Evolutionary conservation across 495 filamentous ascomycete species (phyloP), one percentile per base, ranked within the genome.

Genomic region (Penicillium desertorum): DNA sequence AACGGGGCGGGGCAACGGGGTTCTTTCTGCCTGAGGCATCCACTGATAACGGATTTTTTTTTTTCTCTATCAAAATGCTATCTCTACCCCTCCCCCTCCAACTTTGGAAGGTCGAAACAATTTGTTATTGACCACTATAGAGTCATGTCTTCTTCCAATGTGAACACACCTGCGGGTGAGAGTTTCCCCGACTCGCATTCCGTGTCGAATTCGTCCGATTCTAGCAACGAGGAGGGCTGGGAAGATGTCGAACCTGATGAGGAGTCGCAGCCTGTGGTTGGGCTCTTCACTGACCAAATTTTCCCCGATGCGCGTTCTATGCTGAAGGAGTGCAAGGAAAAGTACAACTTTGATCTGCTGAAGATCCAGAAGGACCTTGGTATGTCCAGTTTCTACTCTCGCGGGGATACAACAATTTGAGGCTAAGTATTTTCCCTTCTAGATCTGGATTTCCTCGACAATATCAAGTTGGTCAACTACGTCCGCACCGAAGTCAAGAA

Each of bases 381-480:
- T 85, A 71, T 72, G 81, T 78, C n/a, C 37, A n/a, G n/a, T 23
- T 43, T 20, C n/a, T 14, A 20, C 4, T 41, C 41, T 41, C n/a
- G n/a, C 22, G 2, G 14, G 11, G 3, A 9, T 5, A 17, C 14
- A 22, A n/a, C 11, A 20, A 32, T 41, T 39, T 25, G 54, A 54
- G n/a, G 60, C 67, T 70, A 59, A 72, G 56, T 34, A 19, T 11
- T 14, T 14, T 39, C 6, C 19, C 43, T 48, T 14, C 5, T 48
- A 88, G 86, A 73, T 34, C 75, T 96, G 45, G 91, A 96, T 59
- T 96, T 96, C 65, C 82, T 94, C 57, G 88, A 81, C 8, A 86
- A 79, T 49, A 85, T 96, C 57, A 95, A 91, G 70, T 74, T 96
- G 12, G 84, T 96, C 62, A 98, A 96, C 70, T 94, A 87, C 59